phyloP scores from a whole-genome alignment of 2,329 filamentous ascomycete species.

The Didymella pinodella region DNA sequence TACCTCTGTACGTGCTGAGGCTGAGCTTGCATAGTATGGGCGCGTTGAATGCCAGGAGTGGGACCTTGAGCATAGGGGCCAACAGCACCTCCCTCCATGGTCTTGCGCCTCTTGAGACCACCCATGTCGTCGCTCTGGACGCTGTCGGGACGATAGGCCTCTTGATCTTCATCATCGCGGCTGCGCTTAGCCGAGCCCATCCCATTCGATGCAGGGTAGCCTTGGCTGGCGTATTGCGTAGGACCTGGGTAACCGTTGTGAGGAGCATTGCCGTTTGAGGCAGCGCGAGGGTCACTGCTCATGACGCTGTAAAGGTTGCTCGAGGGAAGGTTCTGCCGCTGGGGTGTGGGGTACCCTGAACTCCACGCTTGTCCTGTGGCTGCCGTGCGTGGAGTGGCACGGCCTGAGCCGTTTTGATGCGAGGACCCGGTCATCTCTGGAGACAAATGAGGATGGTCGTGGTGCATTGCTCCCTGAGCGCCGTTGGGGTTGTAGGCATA shows the following conservation, averaged over 20 bases:
- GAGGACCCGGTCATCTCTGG: conserved; percentile 86
- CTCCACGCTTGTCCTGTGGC: conserved; percentile 74
- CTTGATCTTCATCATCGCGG: conserved; percentile 70
- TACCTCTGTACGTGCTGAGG: conserved; percentile 19
- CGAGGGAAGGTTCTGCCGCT: conserved; percentile 71
- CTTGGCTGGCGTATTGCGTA: conserved; percentile 67
- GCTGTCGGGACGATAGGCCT: conserved; percentile 70
- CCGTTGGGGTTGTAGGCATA: conserved; percentile 79
- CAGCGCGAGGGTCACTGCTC: conserved; percentile 77
- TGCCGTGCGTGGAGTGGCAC: conserved; percentile 84
- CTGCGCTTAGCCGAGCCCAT: conserved; percentile 66
- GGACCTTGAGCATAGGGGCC: conserved; percentile 45
- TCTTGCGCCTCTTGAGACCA: conserved; percentile 80
- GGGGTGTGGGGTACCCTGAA: conserved; percentile 78
- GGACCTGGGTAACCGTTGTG: conserved; percentile 76
- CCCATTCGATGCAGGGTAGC: conserved; percentile 68
- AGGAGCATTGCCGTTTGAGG: conserved; percentile 69
- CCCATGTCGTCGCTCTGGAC: conserved; percentile 66
- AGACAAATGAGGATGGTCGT: conserved; percentile 78
- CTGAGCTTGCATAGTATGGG: conserved; percentile 42
- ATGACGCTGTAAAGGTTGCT: conserved; percentile 91
- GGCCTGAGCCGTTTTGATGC: conserved; percentile 81
- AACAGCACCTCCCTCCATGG: conserved; percentile 61
- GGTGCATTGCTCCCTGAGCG: conserved; percentile 70
- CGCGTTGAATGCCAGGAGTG: conserved; percentile 44